Conservation (phyloP, 2,329 filamentous ascomycete species). For the Epichloe sylvatica region DNA sequence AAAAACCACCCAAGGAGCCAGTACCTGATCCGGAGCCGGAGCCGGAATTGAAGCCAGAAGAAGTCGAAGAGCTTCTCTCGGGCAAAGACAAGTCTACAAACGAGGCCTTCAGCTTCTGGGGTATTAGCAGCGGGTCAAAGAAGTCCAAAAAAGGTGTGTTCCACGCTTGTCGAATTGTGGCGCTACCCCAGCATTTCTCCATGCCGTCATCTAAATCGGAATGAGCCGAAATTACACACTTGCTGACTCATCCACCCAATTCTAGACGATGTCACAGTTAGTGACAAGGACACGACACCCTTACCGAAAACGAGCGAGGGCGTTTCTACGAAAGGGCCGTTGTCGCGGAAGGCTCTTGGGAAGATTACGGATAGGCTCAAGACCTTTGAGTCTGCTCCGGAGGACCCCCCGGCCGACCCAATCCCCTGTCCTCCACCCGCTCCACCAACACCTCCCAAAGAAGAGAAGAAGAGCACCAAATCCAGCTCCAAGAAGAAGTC, state of each 20-base stretch:
- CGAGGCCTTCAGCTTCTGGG: conserved; percentile 45
- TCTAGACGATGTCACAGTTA: conserved; percentile 28
- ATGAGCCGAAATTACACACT: conserved; percentile 27
- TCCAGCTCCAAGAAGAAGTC: conserved; percentile 30
- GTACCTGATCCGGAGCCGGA: conserved; percentile 5
- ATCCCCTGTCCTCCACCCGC: conserved; percentile 23
- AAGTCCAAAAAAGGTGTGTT: conserved; percentile 28
- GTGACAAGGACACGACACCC: conserved; percentile 27
- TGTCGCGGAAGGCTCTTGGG: conserved; percentile 32
- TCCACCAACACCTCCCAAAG: conserved; percentile 18
- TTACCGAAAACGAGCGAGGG: conserved; percentile 22
- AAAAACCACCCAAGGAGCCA: conserved; percentile 8
- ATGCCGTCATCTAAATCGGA: conserved; percentile 8
- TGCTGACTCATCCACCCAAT: conserved; percentile 35
- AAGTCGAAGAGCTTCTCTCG: conserved; percentile 29
- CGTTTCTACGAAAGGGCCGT: conserved; percentile 24
- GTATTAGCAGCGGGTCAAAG: conserved; percentile 26
- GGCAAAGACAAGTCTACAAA: conserved; percentile 18
- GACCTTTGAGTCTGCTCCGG: conserved; percentile 36
- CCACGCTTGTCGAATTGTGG: conserved; percentile 5
- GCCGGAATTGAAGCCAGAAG: conserved; percentile 25
- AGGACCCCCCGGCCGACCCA: conserved; percentile 23
- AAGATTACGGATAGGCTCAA: conserved; percentile 44
- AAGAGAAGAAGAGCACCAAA: conserved; percentile 16
- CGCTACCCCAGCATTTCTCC: conserved; percentile 7